Percentiles rank a stretch among this genome's conserved stretches.
Conservation (phyloP, 2,329 filamentous ascomycete genomes). For the Raffaelea albimanens region DNA sequence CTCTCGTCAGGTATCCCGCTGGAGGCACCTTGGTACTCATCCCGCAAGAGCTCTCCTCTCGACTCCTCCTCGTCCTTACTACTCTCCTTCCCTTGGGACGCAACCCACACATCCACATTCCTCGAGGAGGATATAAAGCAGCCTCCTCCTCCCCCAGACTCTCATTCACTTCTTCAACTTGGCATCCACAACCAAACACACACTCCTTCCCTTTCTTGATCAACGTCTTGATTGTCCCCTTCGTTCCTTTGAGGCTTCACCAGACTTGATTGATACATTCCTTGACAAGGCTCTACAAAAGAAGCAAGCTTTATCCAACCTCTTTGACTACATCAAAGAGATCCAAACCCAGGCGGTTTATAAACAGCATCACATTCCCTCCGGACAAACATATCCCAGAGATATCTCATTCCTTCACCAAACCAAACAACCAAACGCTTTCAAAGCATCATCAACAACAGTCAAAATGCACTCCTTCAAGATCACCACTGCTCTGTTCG, state of each 20-base stretch:
- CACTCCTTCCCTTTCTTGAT: not conserved
- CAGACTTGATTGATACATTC: not conserved
- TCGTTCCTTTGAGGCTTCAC: slow-evolving; percentile 1
- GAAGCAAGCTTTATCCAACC: no score
- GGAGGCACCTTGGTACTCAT: no score
- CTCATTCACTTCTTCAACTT: not conserved
- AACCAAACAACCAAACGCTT: not conserved
- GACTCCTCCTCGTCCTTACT: no score
- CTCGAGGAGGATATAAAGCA: not conserved
- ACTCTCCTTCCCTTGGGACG: no score
- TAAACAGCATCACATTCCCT: not conserved
- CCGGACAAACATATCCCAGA: not conserved
- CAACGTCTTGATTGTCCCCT: not conserved
- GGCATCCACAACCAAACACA: not conserved
- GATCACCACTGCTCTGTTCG: slow-evolving; percentile 12
- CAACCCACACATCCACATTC: not conserved
- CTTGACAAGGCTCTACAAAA: not conserved
- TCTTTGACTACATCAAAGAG: no score
- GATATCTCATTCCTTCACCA: not conserved
- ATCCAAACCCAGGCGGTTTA: not conserved
- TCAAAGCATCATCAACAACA: not conserved
- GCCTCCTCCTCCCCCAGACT: not conserved
- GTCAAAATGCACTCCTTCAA: slow-evolving; percentile 4
- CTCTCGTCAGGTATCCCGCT: no score
- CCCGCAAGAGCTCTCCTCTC: no score